Evolutionary conservation across 345 rosid species (phyloP).

Genomic region (Tarenaya hassleriana): DNA sequence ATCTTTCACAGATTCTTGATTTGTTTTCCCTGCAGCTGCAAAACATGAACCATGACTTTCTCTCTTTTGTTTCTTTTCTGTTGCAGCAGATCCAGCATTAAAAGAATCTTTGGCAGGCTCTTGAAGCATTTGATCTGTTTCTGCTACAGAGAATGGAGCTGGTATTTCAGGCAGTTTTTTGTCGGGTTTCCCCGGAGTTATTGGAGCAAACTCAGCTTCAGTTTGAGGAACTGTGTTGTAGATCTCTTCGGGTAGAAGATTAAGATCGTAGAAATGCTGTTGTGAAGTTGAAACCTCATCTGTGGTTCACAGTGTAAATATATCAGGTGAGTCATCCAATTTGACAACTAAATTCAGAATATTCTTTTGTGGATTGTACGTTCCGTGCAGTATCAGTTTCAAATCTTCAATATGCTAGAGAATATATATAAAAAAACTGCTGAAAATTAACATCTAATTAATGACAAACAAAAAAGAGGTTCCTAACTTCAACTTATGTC

Average conservation of each 20-base stretch:
- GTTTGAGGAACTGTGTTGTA: neutral
- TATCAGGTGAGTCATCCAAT: neutral
- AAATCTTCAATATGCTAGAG: no score
- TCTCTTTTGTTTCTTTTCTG: slow-evolving; percentile 6
- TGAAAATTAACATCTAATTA: neutral
- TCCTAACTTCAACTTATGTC: no score
- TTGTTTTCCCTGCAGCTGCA: neutral
- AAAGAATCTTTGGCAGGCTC: neutral
- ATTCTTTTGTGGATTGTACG: no score
- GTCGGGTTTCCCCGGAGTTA: slow-evolving; percentile 2
- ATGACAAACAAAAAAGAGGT: no score
- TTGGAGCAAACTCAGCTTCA: slow-evolving; percentile 5
- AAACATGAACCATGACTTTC: neutral
- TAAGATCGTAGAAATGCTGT: slow-evolving; percentile 16
- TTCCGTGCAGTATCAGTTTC: no score
- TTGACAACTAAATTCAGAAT: neutral
- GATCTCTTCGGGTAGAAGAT: slow-evolving; percentile 21
- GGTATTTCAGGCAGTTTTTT: neutral
- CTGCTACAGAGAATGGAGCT: no score
- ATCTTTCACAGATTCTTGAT: neutral
- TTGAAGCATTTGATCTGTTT: neutral
- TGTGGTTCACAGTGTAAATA: neutral
- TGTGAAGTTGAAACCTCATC: slow-evolving; percentile 9
- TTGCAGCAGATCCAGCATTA: slow-evolving; percentile 1
- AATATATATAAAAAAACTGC: slow-evolving; percentile 1